Evolutionary conservation across 768 basidiomycete species (phyloP), one percentile per base, ranked within the genome.

Genomic region (Mycena crocata): DNA sequence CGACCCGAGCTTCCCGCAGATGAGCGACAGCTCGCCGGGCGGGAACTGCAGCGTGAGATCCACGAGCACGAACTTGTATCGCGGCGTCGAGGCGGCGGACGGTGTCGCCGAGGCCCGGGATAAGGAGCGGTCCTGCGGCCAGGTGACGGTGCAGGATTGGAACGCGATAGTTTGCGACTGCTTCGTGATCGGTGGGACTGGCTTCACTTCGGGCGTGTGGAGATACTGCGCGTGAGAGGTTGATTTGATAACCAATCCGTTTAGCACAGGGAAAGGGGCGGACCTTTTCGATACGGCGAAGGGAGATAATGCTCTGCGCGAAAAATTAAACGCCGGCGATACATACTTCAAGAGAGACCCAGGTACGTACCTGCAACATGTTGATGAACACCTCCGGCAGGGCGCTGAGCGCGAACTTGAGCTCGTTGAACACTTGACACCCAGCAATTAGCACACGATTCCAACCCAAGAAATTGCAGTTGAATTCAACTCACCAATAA

Each of bases 381-480:
- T 89, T 87, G 72, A 91, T 88, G 62, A 90, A 83, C 0, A 89
- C 88, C 73, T 90, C 89, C 0, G 90, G 90, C 23, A 91, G 80
- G 3, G 86, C 88, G 59, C 86, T 89, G 57, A 91, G 79, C 2
- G 86, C 88, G 68, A 86, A 90, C 72, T 86, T 84, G 79, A 91
- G 83, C 73, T 89, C 87, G 55, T 83, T 84, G 77, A 91, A 90
- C 28, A 91, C 89, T 81, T 34, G 31, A 1, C 64, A 60, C n/a
- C n/a, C n/a, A n/a, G n/a, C n/a, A n/a, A n/a, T n/a, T n/a, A n/a
- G n/a, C n/a, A n/a, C n/a, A n/a, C n/a, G n/a, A n/a, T n/a, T n/a
- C n/a, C n/a, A n/a, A n/a, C n/a, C n/a, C n/a, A n/a, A n/a, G n/a
- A n/a, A n/a, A n/a, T n/a, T n/a, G n/a, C n/a, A 91, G 79, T 3